A percentile compares a stretch with the other conserved stretches of the same genome.
Evolutionary conservation across 768 basidiomycete species (phyloP).

Genomic region (Suillus subalutaceus): DNA sequence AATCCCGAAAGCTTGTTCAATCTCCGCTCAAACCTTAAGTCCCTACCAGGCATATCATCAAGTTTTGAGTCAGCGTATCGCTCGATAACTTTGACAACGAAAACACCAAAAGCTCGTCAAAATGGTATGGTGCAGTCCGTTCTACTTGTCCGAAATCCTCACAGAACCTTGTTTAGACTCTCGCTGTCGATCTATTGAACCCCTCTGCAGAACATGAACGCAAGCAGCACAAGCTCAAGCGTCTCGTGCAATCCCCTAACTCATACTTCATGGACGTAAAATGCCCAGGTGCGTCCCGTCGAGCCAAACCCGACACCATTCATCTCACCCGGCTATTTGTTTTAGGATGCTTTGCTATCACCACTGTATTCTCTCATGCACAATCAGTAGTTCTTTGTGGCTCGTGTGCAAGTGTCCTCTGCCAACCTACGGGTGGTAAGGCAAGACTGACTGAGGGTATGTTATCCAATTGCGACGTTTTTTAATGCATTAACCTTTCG

Average conservation of each 20-base stretch:
- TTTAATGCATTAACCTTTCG: constrained; percentile 15
- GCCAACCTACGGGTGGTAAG: constrained; percentile 98
- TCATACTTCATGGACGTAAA: constrained; percentile 99
- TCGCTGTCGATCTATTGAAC: constrained; percentile 98
- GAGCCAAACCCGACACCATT: too few species aligned
- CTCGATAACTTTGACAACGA: not conserved
- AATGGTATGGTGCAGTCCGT: not conserved
- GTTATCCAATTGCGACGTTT: constrained; percentile 26
- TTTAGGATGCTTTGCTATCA: constrained; percentile 91
- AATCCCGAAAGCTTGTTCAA: not conserved
- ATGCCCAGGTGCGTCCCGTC: constrained; percentile 78
- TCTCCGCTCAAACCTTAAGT: constrained; percentile 9
- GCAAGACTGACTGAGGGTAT: constrained; percentile 96
- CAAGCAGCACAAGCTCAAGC: constrained; percentile 98
- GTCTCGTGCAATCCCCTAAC: constrained; percentile 97
- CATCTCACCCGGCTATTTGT: constrained; percentile 3
- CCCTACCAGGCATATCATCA: constrained; percentile 4
- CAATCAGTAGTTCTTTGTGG: constrained; percentile 96
- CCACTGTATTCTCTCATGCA: constrained; percentile 99
- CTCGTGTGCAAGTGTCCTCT: constrained; percentile 91
- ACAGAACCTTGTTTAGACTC: constrained; percentile 60
- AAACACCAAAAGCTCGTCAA: not conserved
- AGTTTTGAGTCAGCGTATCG: not conserved
- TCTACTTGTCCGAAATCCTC: not conserved
- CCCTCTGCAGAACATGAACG: constrained; percentile 85